Conservation (phyloP, 768 basidiomycete genomes). For the Leccinum broughii region DNA sequence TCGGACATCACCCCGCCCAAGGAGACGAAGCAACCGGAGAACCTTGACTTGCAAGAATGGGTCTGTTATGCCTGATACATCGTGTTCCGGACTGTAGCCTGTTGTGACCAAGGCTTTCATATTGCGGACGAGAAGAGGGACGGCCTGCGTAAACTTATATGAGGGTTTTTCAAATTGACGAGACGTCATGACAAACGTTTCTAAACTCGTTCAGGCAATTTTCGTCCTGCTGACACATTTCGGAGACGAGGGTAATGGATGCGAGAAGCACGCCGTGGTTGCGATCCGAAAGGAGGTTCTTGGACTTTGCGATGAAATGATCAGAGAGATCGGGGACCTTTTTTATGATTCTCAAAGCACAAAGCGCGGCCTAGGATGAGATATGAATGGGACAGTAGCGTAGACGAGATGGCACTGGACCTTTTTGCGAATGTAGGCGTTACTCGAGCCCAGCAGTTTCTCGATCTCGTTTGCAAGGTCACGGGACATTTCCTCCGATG, state of each 20-base stretch:
- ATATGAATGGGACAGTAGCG: neutral
- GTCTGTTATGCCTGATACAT: constrained; percentile 98
- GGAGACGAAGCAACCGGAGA: constrained; percentile 81
- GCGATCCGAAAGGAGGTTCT: constrained; percentile 88
- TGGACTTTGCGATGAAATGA: constrained; percentile 87
- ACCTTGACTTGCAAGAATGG: constrained; percentile 95
- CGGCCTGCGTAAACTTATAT: constrained; percentile 56
- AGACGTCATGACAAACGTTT: constrained; percentile 56
- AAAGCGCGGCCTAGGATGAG: constrained; percentile 77
- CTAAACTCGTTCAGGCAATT: constrained; percentile 81
- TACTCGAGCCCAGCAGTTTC: constrained; percentile 94
- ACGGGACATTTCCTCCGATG: constrained; percentile 99
- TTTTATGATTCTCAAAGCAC: constrained; percentile 90
- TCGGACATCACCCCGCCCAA: constrained; percentile 80
- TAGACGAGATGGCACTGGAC: constrained; percentile 37
- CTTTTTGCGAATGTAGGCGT: constrained; percentile 99
- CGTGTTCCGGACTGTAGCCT: constrained; percentile 97
- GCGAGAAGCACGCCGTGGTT: constrained; percentile 96
- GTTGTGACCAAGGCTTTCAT: constrained; percentile 94
- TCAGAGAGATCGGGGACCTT: constrained; percentile 95
- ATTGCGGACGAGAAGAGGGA: constrained; percentile 90
- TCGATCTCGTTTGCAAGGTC: constrained; percentile 98
- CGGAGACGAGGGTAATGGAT: constrained; percentile 92
- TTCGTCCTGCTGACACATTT: constrained; percentile 86
- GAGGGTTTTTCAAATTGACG: constrained; percentile 5